phyloP scores from a whole-genome alignment of 2,329 filamentous ascomycete species.

The Aschersonia sp. region DNA sequence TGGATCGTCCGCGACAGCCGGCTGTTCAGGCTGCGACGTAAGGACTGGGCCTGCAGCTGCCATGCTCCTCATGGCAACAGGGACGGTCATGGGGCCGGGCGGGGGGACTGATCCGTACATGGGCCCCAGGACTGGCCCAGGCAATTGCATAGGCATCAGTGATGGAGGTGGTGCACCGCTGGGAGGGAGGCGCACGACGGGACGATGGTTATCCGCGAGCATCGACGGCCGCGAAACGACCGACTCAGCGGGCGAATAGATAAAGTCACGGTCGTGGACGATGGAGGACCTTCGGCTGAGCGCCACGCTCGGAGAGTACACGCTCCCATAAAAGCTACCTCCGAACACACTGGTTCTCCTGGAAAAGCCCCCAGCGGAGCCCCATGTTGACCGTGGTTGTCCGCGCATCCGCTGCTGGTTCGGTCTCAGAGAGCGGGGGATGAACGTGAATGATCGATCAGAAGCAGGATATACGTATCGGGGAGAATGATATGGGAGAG shows the following conservation, averaged over 20 bases:
- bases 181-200: constrained; percentile 77
- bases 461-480: constrained; percentile 83
- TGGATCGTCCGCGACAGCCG: constrained; percentile 10
- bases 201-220: constrained; percentile 46
- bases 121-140: background rate
- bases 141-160: constrained; percentile 8
- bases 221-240: constrained; percentile 55
- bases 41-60: background rate
- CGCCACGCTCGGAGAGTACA: constrained; percentile 76
- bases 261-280: constrained; percentile 49
- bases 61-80: background rate
- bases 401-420: constrained; percentile 69
- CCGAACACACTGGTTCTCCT: constrained; percentile 75
- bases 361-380: constrained; percentile 51
- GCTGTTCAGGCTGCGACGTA: constrained; percentile 6
- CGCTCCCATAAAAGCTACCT: constrained; percentile 55
- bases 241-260: constrained; percentile 71
- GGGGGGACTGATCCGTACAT: background rate
- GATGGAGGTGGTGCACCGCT: constrained; percentile 25
- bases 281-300: constrained; percentile 81
- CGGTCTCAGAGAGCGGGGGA: constrained; percentile 81
- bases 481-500: constrained; percentile 63
- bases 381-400: constrained; percentile 59
- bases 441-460: constrained; percentile 95
- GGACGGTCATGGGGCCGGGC: background rate